Evolutionary conservation across 2,329 filamentous ascomycete genomes (phyloP).

Genomic region (Aaosphaeria pasadenensis): DNA sequence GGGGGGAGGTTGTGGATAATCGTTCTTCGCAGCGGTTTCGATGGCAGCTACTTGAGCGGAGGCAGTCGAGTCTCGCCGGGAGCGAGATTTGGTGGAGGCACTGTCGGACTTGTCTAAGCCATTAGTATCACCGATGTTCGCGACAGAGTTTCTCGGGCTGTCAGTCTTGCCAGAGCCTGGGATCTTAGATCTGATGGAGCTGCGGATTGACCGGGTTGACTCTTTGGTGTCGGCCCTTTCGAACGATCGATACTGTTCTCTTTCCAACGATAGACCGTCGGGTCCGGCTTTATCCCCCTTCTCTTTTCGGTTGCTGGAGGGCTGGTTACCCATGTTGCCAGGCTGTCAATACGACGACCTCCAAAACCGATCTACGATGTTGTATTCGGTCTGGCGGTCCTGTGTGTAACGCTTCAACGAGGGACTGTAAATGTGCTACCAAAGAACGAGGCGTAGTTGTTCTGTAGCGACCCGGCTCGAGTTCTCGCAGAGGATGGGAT

Average conservation of each 20-base stretch:
- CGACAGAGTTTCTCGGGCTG: conserved; percentile 75
- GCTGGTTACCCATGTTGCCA: conserved; percentile 69
- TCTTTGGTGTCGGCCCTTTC: conserved; percentile 91
- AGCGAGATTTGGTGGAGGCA: conserved; percentile 66
- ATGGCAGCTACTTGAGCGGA: conserved; percentile 43
- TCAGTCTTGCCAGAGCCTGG: conserved; percentile 70
- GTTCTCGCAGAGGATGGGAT: too few relatives aligned
- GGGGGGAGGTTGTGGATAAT: conserved; percentile 59
- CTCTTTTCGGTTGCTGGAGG: conserved; percentile 57
- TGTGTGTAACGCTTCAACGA: too few relatives aligned
- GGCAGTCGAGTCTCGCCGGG: conserved; percentile 33
- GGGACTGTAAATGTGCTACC: too few relatives aligned
- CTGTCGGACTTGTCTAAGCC: conserved; percentile 66
- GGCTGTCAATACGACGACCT: too few relatives aligned
- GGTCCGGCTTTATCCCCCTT: conserved; percentile 42
- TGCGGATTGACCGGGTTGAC: conserved; percentile 80
- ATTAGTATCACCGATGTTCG: conserved; percentile 47
- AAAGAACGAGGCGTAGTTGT: too few relatives aligned
- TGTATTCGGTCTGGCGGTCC: too few relatives aligned
- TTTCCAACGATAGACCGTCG: conserved; percentile 64
- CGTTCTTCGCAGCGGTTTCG: conserved; percentile 32
- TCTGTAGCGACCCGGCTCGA: too few relatives aligned
- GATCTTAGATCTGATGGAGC: conserved; percentile 82
- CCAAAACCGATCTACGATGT: conserved; percentile 26
- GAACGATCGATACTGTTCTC: conserved; percentile 76